Conservation (phyloP, 2,329 filamentous ascomycete genomes). For the Dothistroma septosporum region DNA sequence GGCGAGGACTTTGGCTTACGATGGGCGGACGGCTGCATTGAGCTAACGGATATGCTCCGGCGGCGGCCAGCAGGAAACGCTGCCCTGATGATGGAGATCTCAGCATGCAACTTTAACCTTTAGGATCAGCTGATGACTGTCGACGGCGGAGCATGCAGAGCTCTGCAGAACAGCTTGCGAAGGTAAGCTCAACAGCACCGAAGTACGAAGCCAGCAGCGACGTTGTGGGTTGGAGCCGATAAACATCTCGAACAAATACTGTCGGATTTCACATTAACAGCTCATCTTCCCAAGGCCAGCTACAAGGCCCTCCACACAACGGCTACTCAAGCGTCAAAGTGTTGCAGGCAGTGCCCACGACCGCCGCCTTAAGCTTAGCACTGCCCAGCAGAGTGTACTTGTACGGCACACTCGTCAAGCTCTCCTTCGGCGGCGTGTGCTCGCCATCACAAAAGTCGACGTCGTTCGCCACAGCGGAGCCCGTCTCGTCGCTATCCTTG, state of each 20-base stretch:
- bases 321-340: slow-evolving; percentile 32
- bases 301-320: too few relatives aligned
- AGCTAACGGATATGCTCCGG: too few relatives aligned
- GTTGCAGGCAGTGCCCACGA: slow-evolving; percentile 39
- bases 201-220: too few relatives aligned
- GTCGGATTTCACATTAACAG: not conserved
- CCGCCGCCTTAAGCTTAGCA: slow-evolving; percentile 36
- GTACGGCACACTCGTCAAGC: slow-evolving; percentile 36
- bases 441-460: slow-evolving; percentile 38
- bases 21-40: not conserved
- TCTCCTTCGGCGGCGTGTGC: slow-evolving; percentile 35
- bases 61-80: too few relatives aligned
- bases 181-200: too few relatives aligned
- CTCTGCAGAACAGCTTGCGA: too few relatives aligned
- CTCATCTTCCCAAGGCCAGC: not conserved
- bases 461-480: slow-evolving; percentile 38
- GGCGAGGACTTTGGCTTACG: too few relatives aligned
- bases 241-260: not conserved
- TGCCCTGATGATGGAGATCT: too few relatives aligned
- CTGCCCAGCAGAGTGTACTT: slow-evolving; percentile 33
- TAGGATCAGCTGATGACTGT: not conserved
- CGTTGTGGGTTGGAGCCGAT: too few relatives aligned
- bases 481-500: slow-evolving; percentile 31
- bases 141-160: too few relatives aligned
- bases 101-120: too few relatives aligned